Evolutionary conservation across 2,329 filamentous ascomycete species (phyloP), one percentile per base, ranked within the genome.

Genomic region (Colletotrichum plurivorum): DNA sequence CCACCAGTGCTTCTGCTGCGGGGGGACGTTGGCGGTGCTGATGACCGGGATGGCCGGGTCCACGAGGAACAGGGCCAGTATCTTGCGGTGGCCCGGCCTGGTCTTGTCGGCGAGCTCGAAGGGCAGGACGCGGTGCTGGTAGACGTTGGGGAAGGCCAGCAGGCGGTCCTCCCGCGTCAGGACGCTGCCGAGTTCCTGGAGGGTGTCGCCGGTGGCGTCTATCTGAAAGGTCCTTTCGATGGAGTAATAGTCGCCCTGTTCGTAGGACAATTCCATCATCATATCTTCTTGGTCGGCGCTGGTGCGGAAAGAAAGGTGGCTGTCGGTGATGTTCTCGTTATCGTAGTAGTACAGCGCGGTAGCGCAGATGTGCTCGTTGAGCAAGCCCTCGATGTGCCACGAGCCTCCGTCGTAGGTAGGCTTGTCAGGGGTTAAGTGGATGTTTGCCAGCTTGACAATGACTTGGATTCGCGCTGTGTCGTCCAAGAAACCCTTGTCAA

Each of bases 321-420:
- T 83, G 1, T 85, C 81, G 0, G 85, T 86, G 58, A 92, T 85
- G 75, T 93, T 93, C 0, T 89, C 84, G 53, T 76, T 79, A 68
- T 90, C 87, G 72, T 88, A 88, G 76, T 90, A 90, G 77, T 89
- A 90, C 18, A 92, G 79, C 0, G 89, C 87, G 0, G 89, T 89
- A 0, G 89, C 89, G 71, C 84, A 85, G 45, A 93, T 91, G 71
- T 86, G 87, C 76, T 93, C 90, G 72, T 92, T 92, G 8, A 84
- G 71, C 70, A 81, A 79, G 18, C 88, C 87, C 71, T 89, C 88
- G 2, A 88, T 73, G 71, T 89, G 87, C 84, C 87, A 90, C 1
- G 78, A 79, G 0, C 87, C 87, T 16, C 85, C 85, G 0, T 78
- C 76, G 71, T 89, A 92, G 0, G 74, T 73, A 0, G 89, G 87